Base-by-base conservation (phyloP, 2,329 filamentous ascomycete species). In the Trichoderma afroharzianum region DNA sequence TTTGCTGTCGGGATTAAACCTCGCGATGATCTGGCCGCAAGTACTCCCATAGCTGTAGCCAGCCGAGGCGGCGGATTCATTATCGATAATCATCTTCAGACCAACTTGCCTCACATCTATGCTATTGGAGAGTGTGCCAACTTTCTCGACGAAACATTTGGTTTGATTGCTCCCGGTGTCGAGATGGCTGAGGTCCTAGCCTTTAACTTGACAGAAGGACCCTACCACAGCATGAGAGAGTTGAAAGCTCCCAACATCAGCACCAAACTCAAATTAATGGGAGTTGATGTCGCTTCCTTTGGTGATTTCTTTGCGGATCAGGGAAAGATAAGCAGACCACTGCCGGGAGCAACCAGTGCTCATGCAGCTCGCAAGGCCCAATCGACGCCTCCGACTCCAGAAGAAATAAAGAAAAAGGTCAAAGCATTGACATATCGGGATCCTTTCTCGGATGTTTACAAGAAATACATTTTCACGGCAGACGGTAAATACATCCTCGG, bases 131-230 rank as follows among this genome's bases (percentile, higher is more conserved):
- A 97, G 81, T 97, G 94, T 76, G 94, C 94, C 6, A 96, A 91
- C 82, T 97, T 93, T 93, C 87, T 95, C 74, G 91, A 89, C 75
- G 92, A 96, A 80, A 94, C 93, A 0, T 97, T 94, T 75, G 94
- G 94, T 6, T 88, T 98, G 24, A 97, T 98, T 76, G 94, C 92
- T 0, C 94, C 94, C 0, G 94, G 94, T 21, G 88, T 97, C 43
- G 95, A 97, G 81, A 97, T 97, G 93, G 95, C 95, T 0, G 94
- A 97, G 75, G 91, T 97, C 1, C 88, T 97, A 3, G 90, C 94
- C 12, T 97, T 96, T 84, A 97, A 97, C 80, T 88, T 98, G 71
- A 97, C 94, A 4, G 91, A 95, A 79, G 92, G 93, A 36, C 91
- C 92, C 78, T 86, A 89, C 2, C 92, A 95, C 78, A 81, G 88